Evolutionary conservation across 176 grass and related monocot genomes (phyloP).

Genomic region (Alloteropsis semialata): DNA sequence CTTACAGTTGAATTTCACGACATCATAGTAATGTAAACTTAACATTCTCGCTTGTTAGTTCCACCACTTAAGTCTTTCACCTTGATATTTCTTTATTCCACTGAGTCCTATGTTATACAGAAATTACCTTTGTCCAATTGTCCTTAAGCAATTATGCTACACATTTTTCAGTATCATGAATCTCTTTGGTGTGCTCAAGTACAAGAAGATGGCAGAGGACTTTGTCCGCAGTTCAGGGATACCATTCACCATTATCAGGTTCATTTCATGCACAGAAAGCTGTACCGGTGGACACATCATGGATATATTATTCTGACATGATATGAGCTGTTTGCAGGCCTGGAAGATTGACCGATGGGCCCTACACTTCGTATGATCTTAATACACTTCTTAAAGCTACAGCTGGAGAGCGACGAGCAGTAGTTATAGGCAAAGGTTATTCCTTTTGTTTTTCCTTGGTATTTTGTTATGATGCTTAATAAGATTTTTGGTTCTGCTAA

Average conservation of each 20-base stretch:
- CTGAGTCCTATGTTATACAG: neutral
- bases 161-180: constrained; percentile 78
- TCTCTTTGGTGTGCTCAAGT: constrained; percentile 96
- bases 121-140: neutral
- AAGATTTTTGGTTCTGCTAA: neutral
- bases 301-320: constrained; percentile 30
- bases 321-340: constrained; percentile 36
- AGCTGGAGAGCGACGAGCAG: constrained; percentile 82
- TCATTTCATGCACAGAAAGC: neutral
- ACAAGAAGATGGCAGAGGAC: constrained; percentile 96
- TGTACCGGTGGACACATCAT: neutral
- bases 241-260: constrained; percentile 96
- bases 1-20: constrained; percentile 9
- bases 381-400: constrained; percentile 97
- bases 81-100: neutral
- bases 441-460: neutral
- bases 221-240: constrained; percentile 68
- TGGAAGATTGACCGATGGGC: constrained; percentile 95
- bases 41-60: neutral
- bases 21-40: neutral
- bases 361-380: constrained; percentile 97
- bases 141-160: neutral
- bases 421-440: constrained; percentile 79
- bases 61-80: neutral
- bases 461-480: neutral